Evolutionary conservation across 208 protist genomes (phyloP).

Genomic region (Acanthamoeba lenticulata): DNA sequence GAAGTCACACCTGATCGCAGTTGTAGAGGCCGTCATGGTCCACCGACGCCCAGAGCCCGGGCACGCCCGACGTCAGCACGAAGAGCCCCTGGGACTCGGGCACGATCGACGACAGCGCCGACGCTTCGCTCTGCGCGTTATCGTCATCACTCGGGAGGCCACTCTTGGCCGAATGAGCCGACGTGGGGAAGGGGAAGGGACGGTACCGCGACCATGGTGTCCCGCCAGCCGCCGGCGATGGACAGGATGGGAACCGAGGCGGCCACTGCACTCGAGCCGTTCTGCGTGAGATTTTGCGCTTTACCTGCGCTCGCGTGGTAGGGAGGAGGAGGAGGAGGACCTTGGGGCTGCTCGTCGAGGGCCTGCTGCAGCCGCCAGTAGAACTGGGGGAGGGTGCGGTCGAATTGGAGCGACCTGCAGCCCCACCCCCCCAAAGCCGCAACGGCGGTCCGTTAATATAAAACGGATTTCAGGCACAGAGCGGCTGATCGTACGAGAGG

Average conservation of each 20-base stretch:
- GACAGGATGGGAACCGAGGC: neutral
- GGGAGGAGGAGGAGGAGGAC: neutral
- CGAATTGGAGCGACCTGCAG: neutral
- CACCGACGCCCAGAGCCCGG: neutral
- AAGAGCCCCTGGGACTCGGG: neutral
- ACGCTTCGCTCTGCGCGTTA: neutral
- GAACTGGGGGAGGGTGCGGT: neutral
- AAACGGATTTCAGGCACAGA: neutral
- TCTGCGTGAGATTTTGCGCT: no score
- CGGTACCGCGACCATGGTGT: neutral
- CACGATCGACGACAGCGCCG: neutral
- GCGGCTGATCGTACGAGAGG: neutral
- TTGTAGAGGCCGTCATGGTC: constrained; percentile 29
- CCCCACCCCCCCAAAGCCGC: no score
- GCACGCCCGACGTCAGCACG: neutral
- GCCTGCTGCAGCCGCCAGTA: neutral
- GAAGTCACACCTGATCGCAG: neutral
- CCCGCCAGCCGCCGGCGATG: neutral
- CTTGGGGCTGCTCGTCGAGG: neutral
- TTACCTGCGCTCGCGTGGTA: no score
- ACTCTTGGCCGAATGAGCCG: neutral
- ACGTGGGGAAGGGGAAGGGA: neutral
- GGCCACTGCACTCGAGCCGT: neutral
- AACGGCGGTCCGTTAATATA: neutral
- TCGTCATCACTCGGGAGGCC: neutral